Conservation (phyloP, 1,284 basidiomycete species). For the Fereydounia khargensis region DNA sequence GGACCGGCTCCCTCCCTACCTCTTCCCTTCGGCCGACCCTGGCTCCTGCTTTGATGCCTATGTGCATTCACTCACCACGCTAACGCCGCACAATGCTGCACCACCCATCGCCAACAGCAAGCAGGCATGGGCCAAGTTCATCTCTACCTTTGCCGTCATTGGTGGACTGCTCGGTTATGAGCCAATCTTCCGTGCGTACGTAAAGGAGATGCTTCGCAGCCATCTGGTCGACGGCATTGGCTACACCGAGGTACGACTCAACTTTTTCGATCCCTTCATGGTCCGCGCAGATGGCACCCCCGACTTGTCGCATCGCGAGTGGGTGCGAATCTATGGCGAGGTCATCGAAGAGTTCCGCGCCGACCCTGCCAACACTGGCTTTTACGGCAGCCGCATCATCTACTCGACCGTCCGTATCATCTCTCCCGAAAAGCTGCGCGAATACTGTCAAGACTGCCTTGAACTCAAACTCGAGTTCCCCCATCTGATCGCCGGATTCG, state of each 20-base stretch:
- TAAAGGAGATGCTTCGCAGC: constrained; percentile 66
- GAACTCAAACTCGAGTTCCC: constrained; percentile 72
- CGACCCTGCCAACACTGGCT: constrained; percentile 2
- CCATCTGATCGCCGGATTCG: constrained; percentile 72
- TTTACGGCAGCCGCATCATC: constrained; percentile 57
- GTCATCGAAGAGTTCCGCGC: constrained; percentile 62
- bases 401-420: constrained; percentile 69
- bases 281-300: constrained; percentile 64
- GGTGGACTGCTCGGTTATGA: constrained; percentile 58
- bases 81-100: constrained; percentile 22
- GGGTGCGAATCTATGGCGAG: constrained; percentile 65
- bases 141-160: constrained; percentile 37
- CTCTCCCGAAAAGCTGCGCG: constrained; percentile 65
- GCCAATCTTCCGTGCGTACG: constrained; percentile 65
- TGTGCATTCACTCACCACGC: constrained; percentile 37
- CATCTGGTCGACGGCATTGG: constrained; percentile 72
- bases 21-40: constrained; percentile 1
- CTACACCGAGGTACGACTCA: constrained; percentile 70
- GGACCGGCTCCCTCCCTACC: constrained; percentile 8
- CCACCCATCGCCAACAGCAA: constrained; percentile 24
- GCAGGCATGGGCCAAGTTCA: constrained; percentile 45
- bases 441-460: constrained; percentile 72
- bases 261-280: constrained; percentile 68
- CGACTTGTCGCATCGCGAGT: constrained; percentile 66
- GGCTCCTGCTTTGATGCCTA: constrained; percentile 27